phyloP scores from a whole-genome alignment of 306 rosid species.

The Inga oerstediana region DNA sequence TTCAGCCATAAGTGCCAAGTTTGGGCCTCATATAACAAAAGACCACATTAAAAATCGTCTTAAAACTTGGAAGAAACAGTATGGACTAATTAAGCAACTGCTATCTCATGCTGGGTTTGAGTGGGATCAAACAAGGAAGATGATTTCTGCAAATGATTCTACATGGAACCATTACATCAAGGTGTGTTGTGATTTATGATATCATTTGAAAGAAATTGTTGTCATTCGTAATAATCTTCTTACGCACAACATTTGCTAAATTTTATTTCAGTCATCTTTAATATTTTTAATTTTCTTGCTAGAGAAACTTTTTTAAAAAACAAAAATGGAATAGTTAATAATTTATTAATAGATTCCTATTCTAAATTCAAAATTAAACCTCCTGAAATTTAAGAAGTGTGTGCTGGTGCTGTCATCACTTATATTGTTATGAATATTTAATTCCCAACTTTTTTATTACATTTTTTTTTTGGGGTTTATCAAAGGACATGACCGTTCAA shows the following conservation, averaged over 20 bases:
- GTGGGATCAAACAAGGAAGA: constrained; percentile 61
- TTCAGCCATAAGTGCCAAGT: constrained; percentile 46
- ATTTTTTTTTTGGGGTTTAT: neutral
- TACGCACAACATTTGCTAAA: neutral
- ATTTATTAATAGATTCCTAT: constrained; percentile 4
- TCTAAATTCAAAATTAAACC: neutral
- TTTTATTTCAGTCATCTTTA: neutral
- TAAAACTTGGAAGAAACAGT: constrained; percentile 59
- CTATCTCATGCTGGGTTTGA: constrained; percentile 51
- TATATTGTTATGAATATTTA: neutral
- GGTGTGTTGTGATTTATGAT: constrained; percentile 39
- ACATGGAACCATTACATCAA: constrained; percentile 56
- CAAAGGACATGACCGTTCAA: neutral
- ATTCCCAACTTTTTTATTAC: neutral
- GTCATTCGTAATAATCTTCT: neutral
- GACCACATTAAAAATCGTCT: constrained; percentile 54
- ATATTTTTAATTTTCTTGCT: neutral
- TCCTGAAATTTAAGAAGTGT: constrained; percentile 2
- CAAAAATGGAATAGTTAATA: neutral
- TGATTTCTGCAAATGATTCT: constrained; percentile 48
- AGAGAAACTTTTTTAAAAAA: neutral
- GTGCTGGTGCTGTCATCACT: constrained; percentile 14
- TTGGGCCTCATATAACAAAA: constrained; percentile 52
- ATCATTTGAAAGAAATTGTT: constrained; percentile 1
- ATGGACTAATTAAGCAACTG: constrained; percentile 48